phyloP scores from a whole-genome alignment of 169 alveolate genomes.

The Plasmodium berghei region DNA sequence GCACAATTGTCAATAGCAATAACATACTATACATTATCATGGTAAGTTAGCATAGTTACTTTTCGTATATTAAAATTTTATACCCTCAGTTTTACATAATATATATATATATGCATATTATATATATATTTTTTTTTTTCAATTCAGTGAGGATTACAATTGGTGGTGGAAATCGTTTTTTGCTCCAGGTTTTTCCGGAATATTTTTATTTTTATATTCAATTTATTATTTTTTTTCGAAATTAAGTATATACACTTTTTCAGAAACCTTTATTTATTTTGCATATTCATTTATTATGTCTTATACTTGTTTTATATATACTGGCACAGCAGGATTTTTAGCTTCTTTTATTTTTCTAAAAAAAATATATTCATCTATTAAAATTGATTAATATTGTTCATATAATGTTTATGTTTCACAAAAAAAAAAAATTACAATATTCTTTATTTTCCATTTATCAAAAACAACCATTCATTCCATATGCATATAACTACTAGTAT shows the following conservation, averaged over 20 bases:
- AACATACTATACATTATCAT: conserved; percentile 80
- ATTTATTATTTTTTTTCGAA: conserved; percentile 79
- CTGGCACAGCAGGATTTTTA: conserved; percentile 87
- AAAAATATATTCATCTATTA: conserved; percentile 85
- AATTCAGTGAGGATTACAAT: conserved; percentile 83
- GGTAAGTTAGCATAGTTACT: conserved; percentile 5
- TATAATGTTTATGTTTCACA: not conserved
- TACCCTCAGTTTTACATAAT: not conserved
- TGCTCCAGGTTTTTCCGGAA: conserved; percentile 85
- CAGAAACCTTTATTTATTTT: conserved; percentile 86
- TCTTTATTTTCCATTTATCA: not conserved
- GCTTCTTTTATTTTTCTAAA: conserved; percentile 86
- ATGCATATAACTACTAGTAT: no score
- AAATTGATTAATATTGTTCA: conserved; percentile 77
- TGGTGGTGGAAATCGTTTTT: conserved; percentile 91
- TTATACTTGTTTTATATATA: conserved; percentile 83
- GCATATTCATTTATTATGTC: conserved; percentile 86
- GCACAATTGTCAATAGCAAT: conserved; percentile 83
- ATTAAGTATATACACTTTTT: conserved; percentile 80
- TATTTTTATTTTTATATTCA: conserved; percentile 84
- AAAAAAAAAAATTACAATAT: no score
- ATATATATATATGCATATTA: not conserved
- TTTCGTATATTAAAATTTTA: not conserved
- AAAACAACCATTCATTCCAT: not conserved
- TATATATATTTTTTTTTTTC: not conserved